Base-by-base conservation (phyloP, 2,329 filamentous ascomycete species). In the Neofusicoccum ribis region DNA sequence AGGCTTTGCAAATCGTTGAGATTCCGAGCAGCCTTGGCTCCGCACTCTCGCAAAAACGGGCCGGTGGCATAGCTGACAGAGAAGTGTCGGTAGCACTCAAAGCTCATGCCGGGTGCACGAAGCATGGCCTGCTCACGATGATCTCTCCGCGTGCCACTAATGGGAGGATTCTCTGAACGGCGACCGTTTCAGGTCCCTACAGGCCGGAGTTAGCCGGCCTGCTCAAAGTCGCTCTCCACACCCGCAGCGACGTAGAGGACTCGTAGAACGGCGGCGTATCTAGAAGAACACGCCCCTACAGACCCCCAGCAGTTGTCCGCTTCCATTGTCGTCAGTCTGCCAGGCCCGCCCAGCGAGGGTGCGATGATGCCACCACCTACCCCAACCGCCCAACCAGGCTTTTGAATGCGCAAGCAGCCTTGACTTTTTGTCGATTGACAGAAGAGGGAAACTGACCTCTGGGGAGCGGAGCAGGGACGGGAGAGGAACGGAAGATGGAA, bases 11-110 rank as follows among this genome's bases (percentile, higher is more conserved):
- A 52, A 52, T 20, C 37, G 49, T 37, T 52, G 49, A 52, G 37
- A 20, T 36, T 52, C 49, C 49, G 49, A 52, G 49, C 31, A 52
- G 49, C 31, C 49, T 52, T 52, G 49, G 23, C 49, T 52, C 49
- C 49, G 49, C 49, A 37, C 49, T 37, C 34, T 52, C n/a, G 5
- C 31, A 37, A 52, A 36, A 15, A 20, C 27, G 41, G 6, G 3
- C 15, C 20, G 20, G 20, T 20, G 20, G 20, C 20, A 20, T 20
- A 20, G 20, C 20, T 20, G 20, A 20, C 20, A 20, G 20, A 20
- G 20, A 20, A 20, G 20, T 20, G 20, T 20, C 20, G 20, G 15
- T 44, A 14, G 15, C 41, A 6, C 41, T 44, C 41, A 15, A n/a
- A 9, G 15, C 41, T 44, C 15, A 9, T n/a, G 15, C 41, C 3